phyloP scores from a whole-genome alignment of 345 rosid genomes.

The Draba incana region DNA sequence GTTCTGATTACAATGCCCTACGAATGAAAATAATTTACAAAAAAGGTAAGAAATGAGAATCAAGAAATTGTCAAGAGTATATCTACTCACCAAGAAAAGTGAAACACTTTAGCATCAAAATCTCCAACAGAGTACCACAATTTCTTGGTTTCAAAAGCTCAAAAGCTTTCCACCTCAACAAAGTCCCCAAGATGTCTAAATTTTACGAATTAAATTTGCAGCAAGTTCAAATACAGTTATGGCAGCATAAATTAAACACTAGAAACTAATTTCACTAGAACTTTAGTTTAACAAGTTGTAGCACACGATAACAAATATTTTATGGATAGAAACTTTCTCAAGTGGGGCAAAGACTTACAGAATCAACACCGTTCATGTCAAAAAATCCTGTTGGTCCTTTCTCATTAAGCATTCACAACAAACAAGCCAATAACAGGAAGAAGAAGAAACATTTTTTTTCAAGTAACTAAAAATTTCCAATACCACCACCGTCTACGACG shows the following conservation, averaged over 20 bases:
- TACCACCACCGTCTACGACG: no score
- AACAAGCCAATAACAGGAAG: slow-evolving; percentile 73
- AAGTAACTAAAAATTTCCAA: no score
- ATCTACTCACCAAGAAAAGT: slow-evolving; percentile 31
- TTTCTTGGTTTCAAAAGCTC: slow-evolving; percentile 2
- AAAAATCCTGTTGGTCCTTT: slow-evolving; percentile 95
- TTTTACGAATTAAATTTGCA: slow-evolving; percentile 10
- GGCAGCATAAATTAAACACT: slow-evolving; percentile 6
- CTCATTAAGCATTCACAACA: slow-evolving; percentile 93
- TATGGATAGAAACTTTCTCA: slow-evolving; percentile 20
- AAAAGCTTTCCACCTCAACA: slow-evolving; percentile 11
- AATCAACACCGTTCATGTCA: slow-evolving; percentile 84
- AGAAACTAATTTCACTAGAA: slow-evolving; percentile 11
- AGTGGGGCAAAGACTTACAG: slow-evolving; percentile 61
- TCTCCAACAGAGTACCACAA: slow-evolving; percentile 24
- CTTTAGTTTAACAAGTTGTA: background rate
- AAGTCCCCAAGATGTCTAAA: slow-evolving; percentile 22
- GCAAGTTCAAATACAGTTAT: slow-evolving; percentile 21
- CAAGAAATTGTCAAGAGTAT: slow-evolving; percentile 11
- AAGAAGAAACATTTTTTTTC: no score
- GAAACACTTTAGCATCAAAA: slow-evolving; percentile 24
- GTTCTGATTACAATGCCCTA: slow-evolving; percentile 85
- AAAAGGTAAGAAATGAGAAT: slow-evolving; percentile 17
- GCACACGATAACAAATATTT: slow-evolving; percentile 9
- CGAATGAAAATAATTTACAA: slow-evolving; percentile 27